phyloP scores from a whole-genome alignment of 2,329 filamentous ascomycete genomes.

The Phaeosphaeriaceae sp. region DNA sequence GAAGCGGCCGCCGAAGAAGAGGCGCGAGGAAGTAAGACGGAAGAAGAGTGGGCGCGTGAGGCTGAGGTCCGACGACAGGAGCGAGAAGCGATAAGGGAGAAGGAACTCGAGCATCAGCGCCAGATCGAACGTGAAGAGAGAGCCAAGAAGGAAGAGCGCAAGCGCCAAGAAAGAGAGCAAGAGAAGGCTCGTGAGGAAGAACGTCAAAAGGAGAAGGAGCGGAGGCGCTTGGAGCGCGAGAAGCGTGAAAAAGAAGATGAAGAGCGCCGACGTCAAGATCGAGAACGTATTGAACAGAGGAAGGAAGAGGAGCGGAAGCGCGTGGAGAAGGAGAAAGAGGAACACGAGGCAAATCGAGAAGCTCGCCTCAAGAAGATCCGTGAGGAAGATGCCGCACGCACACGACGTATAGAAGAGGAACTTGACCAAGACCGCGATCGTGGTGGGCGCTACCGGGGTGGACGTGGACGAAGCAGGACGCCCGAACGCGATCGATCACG shows the following conservation, averaged over 20 bases:
- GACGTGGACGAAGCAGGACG: slow-evolving; percentile 35
- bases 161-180: slow-evolving; percentile 57
- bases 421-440: slow-evolving; percentile 59
- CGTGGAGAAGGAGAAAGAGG: slow-evolving; percentile 51
- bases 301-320: slow-evolving; percentile 60
- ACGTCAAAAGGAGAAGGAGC: slow-evolving; percentile 56
- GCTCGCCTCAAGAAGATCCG: slow-evolving; percentile 50
- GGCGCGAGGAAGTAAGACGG: slow-evolving; percentile 70
- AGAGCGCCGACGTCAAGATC: slow-evolving; percentile 39
- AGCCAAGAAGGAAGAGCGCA: slow-evolving; percentile 64
- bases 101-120: slow-evolving; percentile 65
- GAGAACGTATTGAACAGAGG: slow-evolving; percentile 40
- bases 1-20: slow-evolving; percentile 72
- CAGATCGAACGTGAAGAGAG: slow-evolving; percentile 59
- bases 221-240: slow-evolving; percentile 38
- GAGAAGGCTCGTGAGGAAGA: slow-evolving; percentile 53
- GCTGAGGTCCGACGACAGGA: slow-evolving; percentile 66
- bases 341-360: slow-evolving; percentile 53
- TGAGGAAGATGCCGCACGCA: slow-evolving; percentile 43
- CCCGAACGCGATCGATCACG: slow-evolving; percentile 28
- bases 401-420: slow-evolving; percentile 54
- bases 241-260: slow-evolving; percentile 40
- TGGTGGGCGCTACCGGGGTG: slow-evolving; percentile 44
- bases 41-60: slow-evolving; percentile 74
- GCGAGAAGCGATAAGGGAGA: slow-evolving; percentile 67